These are phyloP conservation scores for Aspergillus jensenii DNA, from an alignment of 2,329 filamentous ascomycete genomes.

Conservation along the genomic window DNA sequence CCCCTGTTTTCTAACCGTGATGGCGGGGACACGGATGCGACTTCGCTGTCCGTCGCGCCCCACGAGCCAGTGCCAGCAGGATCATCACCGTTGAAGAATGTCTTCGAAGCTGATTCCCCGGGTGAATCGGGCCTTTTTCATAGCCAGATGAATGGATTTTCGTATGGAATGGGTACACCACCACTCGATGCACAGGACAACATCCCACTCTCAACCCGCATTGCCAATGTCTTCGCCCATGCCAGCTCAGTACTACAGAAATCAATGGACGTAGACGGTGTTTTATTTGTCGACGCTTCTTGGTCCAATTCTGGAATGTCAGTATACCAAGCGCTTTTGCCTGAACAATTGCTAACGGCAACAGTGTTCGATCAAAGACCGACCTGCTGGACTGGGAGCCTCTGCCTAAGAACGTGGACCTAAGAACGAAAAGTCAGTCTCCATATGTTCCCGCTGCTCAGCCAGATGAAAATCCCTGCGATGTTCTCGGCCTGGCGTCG, in stretches of 20 bases:
- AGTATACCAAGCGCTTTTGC: background rate
- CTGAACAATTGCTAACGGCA: background rate
- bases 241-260: constrained; percentile 45
- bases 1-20: background rate
- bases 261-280: constrained; percentile 41
- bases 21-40: background rate
- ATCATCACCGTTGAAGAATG: background rate
- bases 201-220: constrained; percentile 12
- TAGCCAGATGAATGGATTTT: background rate
- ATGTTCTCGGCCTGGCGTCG: background rate
- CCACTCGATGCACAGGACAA: constrained; percentile 13
- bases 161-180: constrained; percentile 12
- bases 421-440: background rate
- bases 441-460: background rate
- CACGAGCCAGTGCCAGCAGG: background rate
- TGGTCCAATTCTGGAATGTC: constrained; percentile 22
- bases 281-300: constrained; percentile 27
- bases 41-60: background rate
- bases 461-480: background rate
- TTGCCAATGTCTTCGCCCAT: constrained; percentile 37
- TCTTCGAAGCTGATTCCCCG: background rate
- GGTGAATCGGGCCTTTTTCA: background rate
- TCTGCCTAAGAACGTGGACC: constrained; percentile 1
- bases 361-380: background rate
- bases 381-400: constrained; percentile 1